Percentiles rank a stretch among this genome's conserved stretches.
phyloP scores from a whole-genome alignment of 768 basidiomycete species.

The Phaeolepiota aurea region DNA sequence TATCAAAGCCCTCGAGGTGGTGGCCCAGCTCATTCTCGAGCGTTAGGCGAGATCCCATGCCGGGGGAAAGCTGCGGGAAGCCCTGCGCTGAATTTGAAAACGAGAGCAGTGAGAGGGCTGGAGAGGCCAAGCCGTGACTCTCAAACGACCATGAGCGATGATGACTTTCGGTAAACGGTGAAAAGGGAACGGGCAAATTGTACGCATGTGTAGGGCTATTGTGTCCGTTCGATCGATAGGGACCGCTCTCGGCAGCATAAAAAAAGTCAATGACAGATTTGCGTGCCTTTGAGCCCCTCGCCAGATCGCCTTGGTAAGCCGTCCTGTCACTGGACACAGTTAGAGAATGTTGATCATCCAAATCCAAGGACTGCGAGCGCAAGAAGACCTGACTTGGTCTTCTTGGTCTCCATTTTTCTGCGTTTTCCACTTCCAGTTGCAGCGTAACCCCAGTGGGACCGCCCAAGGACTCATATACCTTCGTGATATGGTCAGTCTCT shows the following conservation, averaged over 20 bases:
- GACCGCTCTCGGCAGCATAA: conserved; percentile 21
- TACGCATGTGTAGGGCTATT: conserved; percentile 4
- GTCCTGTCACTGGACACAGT: background rate
- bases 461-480: conserved; percentile 60
- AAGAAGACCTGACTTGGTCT: background rate
- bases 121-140: conserved; percentile 17
- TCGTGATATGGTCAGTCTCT: conserved; percentile 63
- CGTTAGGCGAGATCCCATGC: conserved; percentile 19
- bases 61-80: conserved; percentile 13
- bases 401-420: conserved; percentile 16
- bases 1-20: conserved; percentile 38
- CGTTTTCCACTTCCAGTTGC: conserved; percentile 23
- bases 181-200: conserved; percentile 20
- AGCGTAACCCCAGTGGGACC: conserved; percentile 45
- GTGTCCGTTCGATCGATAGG: conserved; percentile 7
- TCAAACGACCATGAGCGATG: conserved; percentile 19
- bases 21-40: conserved; percentile 54
- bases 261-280: conserved; percentile 62
- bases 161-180: conserved; percentile 18
- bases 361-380: background rate
- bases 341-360: conserved; percentile 17
- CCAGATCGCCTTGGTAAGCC: conserved; percentile 8
- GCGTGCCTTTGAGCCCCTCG: conserved; percentile 18
- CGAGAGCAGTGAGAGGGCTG: conserved; percentile 25
- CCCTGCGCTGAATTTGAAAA: conserved; percentile 15